phyloP scores from a whole-genome alignment of 495 filamentous ascomycete species.

The Penicillium coprophilum region DNA sequence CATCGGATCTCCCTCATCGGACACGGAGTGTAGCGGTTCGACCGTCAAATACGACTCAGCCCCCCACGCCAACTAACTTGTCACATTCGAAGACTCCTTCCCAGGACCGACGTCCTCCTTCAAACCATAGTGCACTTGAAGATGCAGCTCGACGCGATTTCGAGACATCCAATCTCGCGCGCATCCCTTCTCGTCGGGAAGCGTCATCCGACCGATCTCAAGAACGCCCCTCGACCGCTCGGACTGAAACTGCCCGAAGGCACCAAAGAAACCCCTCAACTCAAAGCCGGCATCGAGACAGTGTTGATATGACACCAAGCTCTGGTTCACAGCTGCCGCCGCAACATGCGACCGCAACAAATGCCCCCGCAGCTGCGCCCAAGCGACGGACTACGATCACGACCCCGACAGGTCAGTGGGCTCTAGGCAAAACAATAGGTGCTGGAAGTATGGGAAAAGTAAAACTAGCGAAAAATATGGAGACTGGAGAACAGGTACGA shows the following conservation, averaged over 20 bases:
- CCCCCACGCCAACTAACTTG: conserved; percentile 35
- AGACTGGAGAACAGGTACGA: conserved; percentile 76
- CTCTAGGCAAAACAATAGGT: conserved; percentile 94
- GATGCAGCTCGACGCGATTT: conserved; percentile 57
- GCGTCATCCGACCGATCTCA: conserved; percentile 52
- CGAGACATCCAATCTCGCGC: conserved; percentile 54
- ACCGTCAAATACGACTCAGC: conserved; percentile 40
- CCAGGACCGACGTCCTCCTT: conserved; percentile 49
- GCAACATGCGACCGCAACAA: conserved; percentile 44
- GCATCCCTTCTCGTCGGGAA: conserved; percentile 53
- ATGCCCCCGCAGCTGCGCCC: conserved; percentile 46
- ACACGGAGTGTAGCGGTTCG: conserved; percentile 54
- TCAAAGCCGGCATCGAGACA: conserved; percentile 48
- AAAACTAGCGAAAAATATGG: conserved; percentile 78
- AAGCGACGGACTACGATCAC: conserved; percentile 80
- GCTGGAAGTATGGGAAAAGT: conserved; percentile 98
- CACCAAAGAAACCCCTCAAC: conserved; percentile 49
- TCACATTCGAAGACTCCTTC: conserved; percentile 53
- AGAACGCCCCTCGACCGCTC: conserved; percentile 48
- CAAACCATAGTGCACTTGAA: conserved; percentile 53
- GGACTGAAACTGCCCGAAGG: conserved; percentile 49
- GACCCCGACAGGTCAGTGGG: conserved; percentile 82
- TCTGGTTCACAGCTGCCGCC: conserved; percentile 39
- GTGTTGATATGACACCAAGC: conserved; percentile 55
- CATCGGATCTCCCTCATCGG: conserved; percentile 56